Conservation (phyloP, 1,284 basidiomycete species). For the Heterobasidion parviporum region DNA sequence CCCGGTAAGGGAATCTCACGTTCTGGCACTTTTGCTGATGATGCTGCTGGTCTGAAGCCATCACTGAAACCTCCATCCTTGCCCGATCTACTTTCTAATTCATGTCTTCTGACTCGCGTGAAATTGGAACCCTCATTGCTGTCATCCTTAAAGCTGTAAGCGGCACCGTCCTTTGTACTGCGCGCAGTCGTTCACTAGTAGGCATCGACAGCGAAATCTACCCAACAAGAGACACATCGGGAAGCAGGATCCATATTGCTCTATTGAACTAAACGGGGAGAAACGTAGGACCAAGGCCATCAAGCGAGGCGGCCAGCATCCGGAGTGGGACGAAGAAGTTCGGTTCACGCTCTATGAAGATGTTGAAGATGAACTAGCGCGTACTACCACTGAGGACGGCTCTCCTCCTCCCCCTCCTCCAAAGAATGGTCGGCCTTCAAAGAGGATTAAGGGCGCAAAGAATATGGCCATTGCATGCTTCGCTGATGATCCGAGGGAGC, state of each 20-base stretch:
- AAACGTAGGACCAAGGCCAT: conserved; percentile 85
- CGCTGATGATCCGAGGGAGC: conserved; percentile 92
- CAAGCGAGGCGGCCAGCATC: conserved; percentile 95
- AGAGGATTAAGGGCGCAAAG: conserved; percentile 67
- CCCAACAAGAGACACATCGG: conserved; percentile 93
- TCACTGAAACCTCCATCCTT: no score
- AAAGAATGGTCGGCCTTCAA: conserved; percentile 38
- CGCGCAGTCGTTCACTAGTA: conserved; percentile 7
- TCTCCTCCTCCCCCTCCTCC: conserved; percentile 58
- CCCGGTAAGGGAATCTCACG: no score
- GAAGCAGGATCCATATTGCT: conserved; percentile 96
- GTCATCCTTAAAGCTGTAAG: conserved; percentile 90
- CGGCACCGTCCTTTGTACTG: conserved; percentile 8
- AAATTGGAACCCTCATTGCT: conserved; percentile 91
- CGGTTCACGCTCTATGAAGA: conserved; percentile 89
- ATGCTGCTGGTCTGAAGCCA: no score
- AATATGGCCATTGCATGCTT: conserved; percentile 82
- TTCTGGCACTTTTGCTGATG: no score
- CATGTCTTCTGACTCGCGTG: conserved; percentile 54
- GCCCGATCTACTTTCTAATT: neutral
- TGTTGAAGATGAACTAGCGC: conserved; percentile 53
- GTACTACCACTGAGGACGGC: conserved; percentile 33
- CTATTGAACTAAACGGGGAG: conserved; percentile 71
- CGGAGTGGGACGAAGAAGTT: conserved; percentile 98
- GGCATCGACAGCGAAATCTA: conserved; percentile 65